Percentiles rank a stretch among this genome's conserved stretches.
Evolutionary conservation across 2,329 filamentous ascomycete species (phyloP).

Genomic region (Talaromyces sp.): DNA sequence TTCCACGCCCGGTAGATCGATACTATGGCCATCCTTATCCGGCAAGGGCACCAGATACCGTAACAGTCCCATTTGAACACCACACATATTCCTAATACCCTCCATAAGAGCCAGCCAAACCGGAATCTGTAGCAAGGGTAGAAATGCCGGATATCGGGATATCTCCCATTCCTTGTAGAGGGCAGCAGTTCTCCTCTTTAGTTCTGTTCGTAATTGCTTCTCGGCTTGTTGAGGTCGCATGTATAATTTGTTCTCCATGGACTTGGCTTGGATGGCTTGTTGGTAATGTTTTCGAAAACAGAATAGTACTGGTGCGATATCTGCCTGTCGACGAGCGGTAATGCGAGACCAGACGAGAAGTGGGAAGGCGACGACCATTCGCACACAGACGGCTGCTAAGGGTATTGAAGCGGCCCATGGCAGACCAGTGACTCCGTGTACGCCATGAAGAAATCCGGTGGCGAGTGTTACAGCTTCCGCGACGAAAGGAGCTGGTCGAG

Average conservation of each 20-base stretch:
- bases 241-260: slow-evolving; percentile 4
- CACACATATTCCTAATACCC: slow-evolving; percentile 45
- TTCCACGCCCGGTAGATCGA: slow-evolving; percentile 35
- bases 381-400: slow-evolving; percentile 49
- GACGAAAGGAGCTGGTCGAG: slow-evolving; percentile 39
- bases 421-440: slow-evolving; percentile 49
- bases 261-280: slow-evolving; percentile 7
- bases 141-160: slow-evolving; percentile 27
- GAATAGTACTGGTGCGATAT: slow-evolving; percentile 39
- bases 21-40: slow-evolving; percentile 16
- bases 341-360: slow-evolving; percentile 41
- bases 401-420: slow-evolving; percentile 54
- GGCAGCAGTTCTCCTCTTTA: slow-evolving; percentile 20
- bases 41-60: slow-evolving; percentile 31
- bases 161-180: slow-evolving; percentile 35
- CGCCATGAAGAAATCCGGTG: slow-evolving; percentile 42
- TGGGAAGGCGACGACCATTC: slow-evolving; percentile 45
- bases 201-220: slow-evolving; percentile 20
- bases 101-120: slow-evolving; percentile 46
- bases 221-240: slow-evolving; percentile 17
- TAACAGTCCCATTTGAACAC: slow-evolving; percentile 37
- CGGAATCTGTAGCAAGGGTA: slow-evolving; percentile 40
- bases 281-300: slow-evolving; percentile 30
- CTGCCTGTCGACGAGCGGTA: slow-evolving; percentile 37
- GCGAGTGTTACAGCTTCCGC: slow-evolving; percentile 41